Percentiles rank a stretch among this genome's conserved stretches.
Conservation (phyloP, 768 basidiomycete genomes). For the Auriscalpium microsporum region DNA sequence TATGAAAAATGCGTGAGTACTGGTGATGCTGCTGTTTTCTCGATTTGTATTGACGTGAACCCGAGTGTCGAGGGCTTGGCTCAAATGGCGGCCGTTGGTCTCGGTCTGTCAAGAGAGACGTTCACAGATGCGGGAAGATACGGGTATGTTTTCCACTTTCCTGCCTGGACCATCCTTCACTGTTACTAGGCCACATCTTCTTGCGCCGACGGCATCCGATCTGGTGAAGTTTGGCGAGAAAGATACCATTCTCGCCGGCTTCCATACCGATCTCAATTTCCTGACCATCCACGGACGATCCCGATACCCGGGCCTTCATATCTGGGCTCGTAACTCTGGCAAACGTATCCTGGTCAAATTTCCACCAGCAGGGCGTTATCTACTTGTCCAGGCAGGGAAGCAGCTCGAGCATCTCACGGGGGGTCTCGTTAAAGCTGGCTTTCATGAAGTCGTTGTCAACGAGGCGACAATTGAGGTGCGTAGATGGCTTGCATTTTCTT, state of each 20-base stretch:
- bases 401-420: conserved; percentile 85
- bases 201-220: conserved; percentile 93
- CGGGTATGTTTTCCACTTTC: conserved; percentile 43
- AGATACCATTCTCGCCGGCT: conserved; percentile 86
- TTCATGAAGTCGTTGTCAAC: conserved; percentile 91
- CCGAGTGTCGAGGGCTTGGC: conserved; percentile 76
- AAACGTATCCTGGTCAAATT: conserved; percentile 85
- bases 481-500: not conserved
- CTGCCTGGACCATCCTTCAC: not conserved
- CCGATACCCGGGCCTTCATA: conserved; percentile 79
- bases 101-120: conserved; percentile 60
- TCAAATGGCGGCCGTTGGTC: conserved; percentile 79
- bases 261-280: conserved; percentile 92
- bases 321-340: conserved; percentile 93
- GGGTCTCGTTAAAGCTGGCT: conserved; percentile 86
- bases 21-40: not conserved
- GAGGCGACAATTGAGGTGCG: conserved; percentile 63
- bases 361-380: conserved; percentile 66
- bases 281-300: conserved; percentile 87
- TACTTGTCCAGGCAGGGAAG: conserved; percentile 93
- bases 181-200: conserved; percentile 60
- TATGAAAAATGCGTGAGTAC: conserved; percentile 85
- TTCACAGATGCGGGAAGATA: conserved; percentile 79
- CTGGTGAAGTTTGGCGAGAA: conserved; percentile 67
- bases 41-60: conserved; percentile 5